Conservation (phyloP, 371 early-diverging fungal species). For the Mortierella sp. region DNA sequence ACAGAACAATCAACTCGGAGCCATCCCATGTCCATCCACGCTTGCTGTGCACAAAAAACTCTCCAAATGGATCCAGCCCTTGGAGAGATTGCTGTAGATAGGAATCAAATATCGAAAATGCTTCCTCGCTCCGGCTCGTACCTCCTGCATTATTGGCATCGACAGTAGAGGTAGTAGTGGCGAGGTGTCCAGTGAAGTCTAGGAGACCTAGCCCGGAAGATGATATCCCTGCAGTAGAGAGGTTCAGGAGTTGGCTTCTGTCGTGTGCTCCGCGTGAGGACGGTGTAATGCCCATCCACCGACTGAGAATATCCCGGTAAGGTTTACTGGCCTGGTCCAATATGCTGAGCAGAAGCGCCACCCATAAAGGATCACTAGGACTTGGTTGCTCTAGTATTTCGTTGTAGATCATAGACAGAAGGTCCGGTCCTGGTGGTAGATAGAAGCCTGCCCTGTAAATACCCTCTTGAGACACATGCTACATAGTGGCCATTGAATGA, state of each 20-base stretch:
- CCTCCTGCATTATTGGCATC: not conserved
- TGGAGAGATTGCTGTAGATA: slow-evolving; percentile 48
- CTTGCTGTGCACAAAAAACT: slow-evolving; percentile 62
- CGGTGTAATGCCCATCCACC: slow-evolving; percentile 62
- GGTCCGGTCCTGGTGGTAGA: slow-evolving; percentile 62
- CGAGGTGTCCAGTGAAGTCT: not conserved
- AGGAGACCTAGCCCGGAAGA: not conserved
- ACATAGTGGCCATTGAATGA: not conserved
- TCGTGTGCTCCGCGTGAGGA: not conserved
- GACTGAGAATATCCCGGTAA: slow-evolving; percentile 64
- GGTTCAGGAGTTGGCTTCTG: not conserved
- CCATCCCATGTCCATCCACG: slow-evolving; percentile 51
- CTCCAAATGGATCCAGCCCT: slow-evolving; percentile 61
- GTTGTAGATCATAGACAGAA: slow-evolving; percentile 59
- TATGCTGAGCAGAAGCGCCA: slow-evolving; percentile 57
- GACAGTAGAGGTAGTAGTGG: not conserved
- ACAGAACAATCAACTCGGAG: slow-evolving; percentile 26
- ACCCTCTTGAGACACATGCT: slow-evolving; percentile 32
- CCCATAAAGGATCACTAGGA: slow-evolving; percentile 58
- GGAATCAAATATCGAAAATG: slow-evolving; percentile 33
- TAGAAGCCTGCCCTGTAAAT: slow-evolving; percentile 45
- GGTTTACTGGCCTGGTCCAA: slow-evolving; percentile 65
- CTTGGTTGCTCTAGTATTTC: slow-evolving; percentile 56
- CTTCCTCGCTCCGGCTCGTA: not conserved
- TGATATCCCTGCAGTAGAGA: slow-evolving; percentile 2